Conservation (phyloP, 2,329 filamentous ascomycete genomes). For the Trichoderma koningiopsis region DNA sequence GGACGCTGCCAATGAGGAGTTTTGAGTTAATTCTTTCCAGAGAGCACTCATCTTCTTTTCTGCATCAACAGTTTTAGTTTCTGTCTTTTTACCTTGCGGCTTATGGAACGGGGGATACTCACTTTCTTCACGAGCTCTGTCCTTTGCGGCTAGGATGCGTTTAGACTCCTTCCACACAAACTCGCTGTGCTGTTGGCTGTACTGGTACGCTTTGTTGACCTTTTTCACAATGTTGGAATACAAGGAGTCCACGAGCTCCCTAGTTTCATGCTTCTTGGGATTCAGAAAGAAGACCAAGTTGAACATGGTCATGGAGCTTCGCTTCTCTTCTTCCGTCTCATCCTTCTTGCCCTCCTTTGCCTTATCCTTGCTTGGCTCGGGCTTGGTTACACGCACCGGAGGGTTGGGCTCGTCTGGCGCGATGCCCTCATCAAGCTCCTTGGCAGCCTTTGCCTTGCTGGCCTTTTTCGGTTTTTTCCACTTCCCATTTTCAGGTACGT, state of each 20-base stretch:
- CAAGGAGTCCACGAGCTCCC: slow-evolving; percentile 71
- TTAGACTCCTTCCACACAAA: slow-evolving; percentile 94
- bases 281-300: slow-evolving; percentile 92
- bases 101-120: slow-evolving; percentile 33
- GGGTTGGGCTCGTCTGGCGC: slow-evolving; percentile 33
- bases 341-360: slow-evolving; percentile 47
- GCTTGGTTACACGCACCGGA: background rate
- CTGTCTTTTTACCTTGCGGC: background rate
- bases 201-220: slow-evolving; percentile 88
- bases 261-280: slow-evolving; percentile 75
- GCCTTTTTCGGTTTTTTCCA: slow-evolving; percentile 71
- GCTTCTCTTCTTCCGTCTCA: slow-evolving; percentile 60
- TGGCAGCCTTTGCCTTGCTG: slow-evolving; percentile 43
- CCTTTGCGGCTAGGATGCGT: slow-evolving; percentile 76
- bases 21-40: slow-evolving; percentile 70
- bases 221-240: slow-evolving; percentile 90
- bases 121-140: slow-evolving; percentile 74
- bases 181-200: slow-evolving; percentile 84
- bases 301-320: slow-evolving; percentile 89
- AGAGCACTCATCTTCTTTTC: slow-evolving; percentile 63
- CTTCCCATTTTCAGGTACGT: slow-evolving; percentile 74
- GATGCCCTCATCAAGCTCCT: slow-evolving; percentile 38
- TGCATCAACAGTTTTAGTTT: slow-evolving; percentile 30
- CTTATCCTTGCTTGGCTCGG: slow-evolving; percentile 27
- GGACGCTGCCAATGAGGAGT: slow-evolving; percentile 77